Evolutionary conservation across 1,139 yeast species (phyloP), one percentile per base, ranked within the genome.

Genomic region (Hemisphaericaspora xylofermentans): DNA sequence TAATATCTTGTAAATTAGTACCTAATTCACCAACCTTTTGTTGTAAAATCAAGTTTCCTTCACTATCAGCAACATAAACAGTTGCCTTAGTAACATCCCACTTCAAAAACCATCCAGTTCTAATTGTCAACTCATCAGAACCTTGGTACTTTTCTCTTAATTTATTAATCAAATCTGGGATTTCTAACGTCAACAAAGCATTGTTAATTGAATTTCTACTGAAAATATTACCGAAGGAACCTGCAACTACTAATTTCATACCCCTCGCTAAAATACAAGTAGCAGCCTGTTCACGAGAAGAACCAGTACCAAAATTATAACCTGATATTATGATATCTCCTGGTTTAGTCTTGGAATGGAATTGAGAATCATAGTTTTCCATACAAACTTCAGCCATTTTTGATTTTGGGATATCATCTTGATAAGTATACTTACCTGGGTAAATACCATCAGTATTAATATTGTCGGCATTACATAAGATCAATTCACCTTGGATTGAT

Each of bases 201-300:
- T 93, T 93, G 73, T 93, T 93, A 63, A 94, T 93, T 44, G 96
- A 82, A 72, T 93, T 93, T 70, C 99, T 80, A 48, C 91, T 84
- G 69, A 93, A 93, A 56, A 91, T 94, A 71, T 94, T 94, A 56
- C 98, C 96, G 61, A 93, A 93, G 1, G 98, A 93, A 33, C 98
- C 99, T 16, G 97, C 88, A 48, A 94, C 96, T 16, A 93, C 95
- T 52, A 93, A 72, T 52, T 82, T 81, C 78, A 93, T 88, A 44
- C 93, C 98, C 56, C 95, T 80, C 30, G 98, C 98, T 50, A 94
- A 74, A 47, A 94, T 86, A 35, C 95, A 91, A 22, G 98, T 93
- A 30, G 98, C 98, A 2, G 98, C 99, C 68, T 93, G 99, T 64
- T 93, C 99, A 68, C 98, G 83, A n/a, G 96, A 88, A 5, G 98